Conservation (phyloP, 2,329 filamentous ascomycete genomes). For the Albifimbria verrucaria region DNA sequence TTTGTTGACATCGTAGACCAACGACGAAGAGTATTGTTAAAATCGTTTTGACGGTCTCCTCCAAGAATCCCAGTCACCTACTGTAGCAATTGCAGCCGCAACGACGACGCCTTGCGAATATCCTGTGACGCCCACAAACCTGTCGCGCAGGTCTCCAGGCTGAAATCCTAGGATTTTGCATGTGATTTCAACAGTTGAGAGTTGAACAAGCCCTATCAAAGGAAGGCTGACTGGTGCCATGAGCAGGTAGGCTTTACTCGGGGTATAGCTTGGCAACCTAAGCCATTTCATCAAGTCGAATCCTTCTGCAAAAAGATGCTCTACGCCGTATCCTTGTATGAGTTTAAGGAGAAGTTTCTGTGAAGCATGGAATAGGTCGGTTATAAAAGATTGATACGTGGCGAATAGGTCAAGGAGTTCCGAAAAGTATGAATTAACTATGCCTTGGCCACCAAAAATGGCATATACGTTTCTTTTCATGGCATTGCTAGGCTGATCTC, state of each 20-base stretch:
- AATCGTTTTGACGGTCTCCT: neutral
- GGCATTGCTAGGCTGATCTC: neutral
- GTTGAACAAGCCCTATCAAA: neutral
- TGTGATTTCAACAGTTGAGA: neutral
- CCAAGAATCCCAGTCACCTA: neutral
- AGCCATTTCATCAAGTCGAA: neutral
- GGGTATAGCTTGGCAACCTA: neutral
- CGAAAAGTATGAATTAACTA: neutral
- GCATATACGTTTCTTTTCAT: neutral
- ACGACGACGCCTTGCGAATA: neutral
- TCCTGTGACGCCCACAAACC: neutral
- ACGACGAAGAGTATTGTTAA: neutral
- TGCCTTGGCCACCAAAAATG: neutral
- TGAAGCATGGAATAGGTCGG: neutral
- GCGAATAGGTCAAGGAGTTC: neutral
- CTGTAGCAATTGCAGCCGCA: neutral
- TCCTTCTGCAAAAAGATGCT: neutral
- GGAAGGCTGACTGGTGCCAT: neutral
- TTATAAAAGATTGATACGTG: neutral
- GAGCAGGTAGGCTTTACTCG: neutral
- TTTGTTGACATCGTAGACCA: neutral
- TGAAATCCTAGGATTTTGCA: neutral
- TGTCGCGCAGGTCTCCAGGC: neutral
- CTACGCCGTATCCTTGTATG: neutral
- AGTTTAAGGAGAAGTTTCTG: neutral